Conservation (phyloP, 345 rosid genomes). For the Conringia planisiliqua region DNA sequence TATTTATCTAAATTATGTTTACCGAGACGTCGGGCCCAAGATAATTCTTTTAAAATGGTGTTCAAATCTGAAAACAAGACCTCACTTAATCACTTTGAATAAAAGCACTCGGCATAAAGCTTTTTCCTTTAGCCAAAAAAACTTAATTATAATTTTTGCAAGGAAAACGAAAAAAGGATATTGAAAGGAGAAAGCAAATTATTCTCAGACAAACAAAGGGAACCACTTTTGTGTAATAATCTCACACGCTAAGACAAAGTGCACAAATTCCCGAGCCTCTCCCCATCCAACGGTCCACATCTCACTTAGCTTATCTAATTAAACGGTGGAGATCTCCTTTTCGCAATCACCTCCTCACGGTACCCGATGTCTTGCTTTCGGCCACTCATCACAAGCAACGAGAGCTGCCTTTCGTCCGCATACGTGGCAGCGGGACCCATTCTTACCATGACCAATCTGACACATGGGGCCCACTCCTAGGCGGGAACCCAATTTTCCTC, state of each 20-base stretch:
- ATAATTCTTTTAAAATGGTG: not conserved
- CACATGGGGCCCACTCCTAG: constrained; percentile 24
- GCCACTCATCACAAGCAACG: constrained; percentile 47
- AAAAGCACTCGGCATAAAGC: constrained; percentile 11
- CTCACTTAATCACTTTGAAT: constrained; percentile 12
- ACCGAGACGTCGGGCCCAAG: not conserved
- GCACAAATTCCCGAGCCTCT: constrained; percentile 11
- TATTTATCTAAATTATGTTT: not conserved
- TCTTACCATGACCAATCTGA: constrained; percentile 26
- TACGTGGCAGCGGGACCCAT: constrained; percentile 38
- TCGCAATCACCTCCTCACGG: constrained; percentile 24
- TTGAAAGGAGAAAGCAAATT: constrained; percentile 22
- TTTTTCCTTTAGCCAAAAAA: not conserved
- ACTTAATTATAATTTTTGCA: not conserved
- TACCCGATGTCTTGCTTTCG: constrained; percentile 46
- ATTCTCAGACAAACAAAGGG: constrained; percentile 33
- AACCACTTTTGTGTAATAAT: constrained; percentile 31
- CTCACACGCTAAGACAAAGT: constrained; percentile 27
- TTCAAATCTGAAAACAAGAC: constrained; percentile 27
- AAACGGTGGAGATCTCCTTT: constrained; percentile 36
- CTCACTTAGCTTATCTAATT: not conserved
- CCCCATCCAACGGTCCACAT: constrained; percentile 25
- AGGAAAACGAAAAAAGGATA: not conserved
- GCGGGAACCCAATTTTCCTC: constrained; percentile 38
- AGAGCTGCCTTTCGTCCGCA: constrained; percentile 21